These are phyloP conservation scores for Ceratocystis ficicola DNA, from an alignment of 2,329 filamentous ascomycete species.

Conservation along the genomic window DNA sequence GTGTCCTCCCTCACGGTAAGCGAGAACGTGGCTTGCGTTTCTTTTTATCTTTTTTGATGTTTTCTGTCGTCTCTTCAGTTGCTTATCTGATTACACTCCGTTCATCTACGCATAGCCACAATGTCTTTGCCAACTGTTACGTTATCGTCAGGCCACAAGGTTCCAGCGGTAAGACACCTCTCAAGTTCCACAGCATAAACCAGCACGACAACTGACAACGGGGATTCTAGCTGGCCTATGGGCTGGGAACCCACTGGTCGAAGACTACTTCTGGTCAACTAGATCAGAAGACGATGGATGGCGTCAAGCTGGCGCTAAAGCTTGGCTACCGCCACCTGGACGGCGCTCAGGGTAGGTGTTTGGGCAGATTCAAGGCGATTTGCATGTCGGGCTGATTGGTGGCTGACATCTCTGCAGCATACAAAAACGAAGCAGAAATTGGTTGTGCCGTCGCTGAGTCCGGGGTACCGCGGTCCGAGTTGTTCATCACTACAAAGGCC, in stretches of 20 bases:
- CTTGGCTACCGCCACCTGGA: conserved; percentile 18
- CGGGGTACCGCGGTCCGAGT: conserved; percentile 31
- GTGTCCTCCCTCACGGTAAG: too few relatives aligned
- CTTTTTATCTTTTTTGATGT: too few relatives aligned
- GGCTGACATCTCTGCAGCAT: conserved; percentile 25
- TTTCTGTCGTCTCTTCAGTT: too few relatives aligned
- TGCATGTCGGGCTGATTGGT: neutral
- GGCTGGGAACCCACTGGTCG: conserved; percentile 19
- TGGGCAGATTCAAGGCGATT: neutral
- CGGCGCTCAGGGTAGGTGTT: conserved; percentile 13
- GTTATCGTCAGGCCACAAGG: conserved; percentile 16
- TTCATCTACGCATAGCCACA: neutral
- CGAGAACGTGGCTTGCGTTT: too few relatives aligned
- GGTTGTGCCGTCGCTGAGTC: conserved; percentile 34
- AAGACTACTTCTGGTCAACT: conserved; percentile 8
- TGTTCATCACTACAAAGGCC: conserved; percentile 47
- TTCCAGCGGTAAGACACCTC: conserved; percentile 11
- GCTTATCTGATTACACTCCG: neutral
- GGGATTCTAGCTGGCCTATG: conserved; percentile 19
- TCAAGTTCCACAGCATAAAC: neutral
- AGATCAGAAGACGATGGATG: conserved; percentile 14
- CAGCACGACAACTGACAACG: neutral
- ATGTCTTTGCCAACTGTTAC: conserved; percentile 1
- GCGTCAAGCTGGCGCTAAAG: conserved; percentile 14
- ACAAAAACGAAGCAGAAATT: conserved; percentile 36